Evolutionary conservation across 305 asterid species (phyloP), one percentile per base, ranked within the genome.

Genomic region (Caryopteris hybrid): DNA sequence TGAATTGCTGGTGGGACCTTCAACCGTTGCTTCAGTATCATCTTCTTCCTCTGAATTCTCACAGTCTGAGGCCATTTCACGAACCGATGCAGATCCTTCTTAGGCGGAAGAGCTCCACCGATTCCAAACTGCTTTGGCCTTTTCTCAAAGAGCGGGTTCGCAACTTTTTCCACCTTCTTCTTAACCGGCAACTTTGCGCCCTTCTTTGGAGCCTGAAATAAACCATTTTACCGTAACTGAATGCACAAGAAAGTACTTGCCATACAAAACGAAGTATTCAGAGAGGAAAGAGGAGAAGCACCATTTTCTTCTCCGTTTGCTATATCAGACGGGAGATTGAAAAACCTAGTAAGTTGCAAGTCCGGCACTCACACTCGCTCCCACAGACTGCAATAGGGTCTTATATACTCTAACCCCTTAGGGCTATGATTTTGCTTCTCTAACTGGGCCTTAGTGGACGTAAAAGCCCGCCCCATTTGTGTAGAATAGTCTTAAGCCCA

Each of bases 101-200:
- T 88, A 2, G 94, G 96, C n/a, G 96, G 95, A 20, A 90, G 73
- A 2, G 95, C 97, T 4, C 97, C 96, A n/a, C 95, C 96, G 48
- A 86, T 88, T 0, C 97, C 97, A 18, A 90, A 91, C 74, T 88
- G 96, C 79, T 85, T 88, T 1, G 90, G 89, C 47, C 96, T 81
- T 72, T 86, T 91, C 84, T 91, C 95, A 59, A 80, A 91, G 13
- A 91, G 74, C 0, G 94, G 94, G 46, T 90, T 90, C 50, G 80
- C 92, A 9, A 83, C 85, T 69, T 88, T 88, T 21, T 74, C 87
- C 60, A 38, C 68, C 64, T 83, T 88, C 80, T 84, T 88, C 87
- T 85, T 88, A 3, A 22, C 84, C 2, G 86, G 77, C 20, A 78
- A 66, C 83, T 80, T 88, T 8, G 59, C 86, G 12, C 87, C 88